Base-by-base conservation (phyloP, 169 alveolate species). In the Plasmodium adleri region DNA sequence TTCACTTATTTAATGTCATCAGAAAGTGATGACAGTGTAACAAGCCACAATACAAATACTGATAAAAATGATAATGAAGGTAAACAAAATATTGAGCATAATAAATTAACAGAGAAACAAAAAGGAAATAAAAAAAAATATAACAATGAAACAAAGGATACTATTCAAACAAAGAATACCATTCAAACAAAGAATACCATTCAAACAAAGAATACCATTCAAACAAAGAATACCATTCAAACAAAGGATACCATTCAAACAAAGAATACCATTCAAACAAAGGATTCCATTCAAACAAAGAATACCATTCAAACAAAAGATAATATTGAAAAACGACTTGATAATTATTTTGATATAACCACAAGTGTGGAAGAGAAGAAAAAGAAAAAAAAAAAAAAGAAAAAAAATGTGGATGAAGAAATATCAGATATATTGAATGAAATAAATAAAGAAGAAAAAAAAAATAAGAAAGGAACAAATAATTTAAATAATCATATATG, bases 1-100 rank as follows among this genome's bases (percentile, higher is more conserved):
- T 76, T 76, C 54, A 71, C 43, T 43, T 59, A 32, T n/a, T 52
- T 76, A 26, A 76, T 28, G 20, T 67, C 49, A 24, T 76, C 89
- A 54, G 78, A 22, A 13, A 47, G 20, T 12, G 63, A 70, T 5
- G 43, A 7, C 45, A 59, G 56, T 56, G 85, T 6, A 52, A n/a
- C 10, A 58, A 20, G 9, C 43, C 17, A 45, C 17, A n/a, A 26
- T n/a, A 26, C 45, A 22, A 12, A 72, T 58, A 1, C 10, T 22
- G 43, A 8, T 12, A 59, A 6, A 24, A 32, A 59, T 13, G 28
- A 75, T 8, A 12, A 15, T 47, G 74, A 17, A 60, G 26, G 4
- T 26, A 60, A 39, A 22, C 8, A 6, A 24, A 9, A 60, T 15
- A 39, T 2, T 59, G 74, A 64, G 3, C n/a, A 8, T 52, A 15